Base-by-base conservation (phyloP, 257 asterid genomes). In the Plantago elongata region DNA sequence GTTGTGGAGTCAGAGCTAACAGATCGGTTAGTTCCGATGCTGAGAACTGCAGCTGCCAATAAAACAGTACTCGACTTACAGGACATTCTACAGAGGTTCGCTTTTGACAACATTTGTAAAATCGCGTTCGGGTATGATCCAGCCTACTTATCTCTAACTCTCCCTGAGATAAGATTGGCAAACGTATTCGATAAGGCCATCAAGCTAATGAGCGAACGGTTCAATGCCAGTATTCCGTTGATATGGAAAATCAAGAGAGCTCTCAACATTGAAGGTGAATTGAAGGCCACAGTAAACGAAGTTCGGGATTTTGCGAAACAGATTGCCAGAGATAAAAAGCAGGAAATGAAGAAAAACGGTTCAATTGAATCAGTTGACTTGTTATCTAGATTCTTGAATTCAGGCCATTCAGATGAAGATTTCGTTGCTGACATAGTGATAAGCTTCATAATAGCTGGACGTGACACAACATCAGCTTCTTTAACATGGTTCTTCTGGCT, bases 51-150 rank as follows among this genome's bases (percentile, higher is more conserved):
- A 13, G 61, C 61, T 29, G 61, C n/a, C 5, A 5, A 37, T 5
- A 30, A 34, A 56, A 56, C 61, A 6, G 61, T 56, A 12, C 45
- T 56, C 29, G 61, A 56, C 29, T 56, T 56, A 22, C 61, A 56
- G 16, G 61, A 54, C 16, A 54, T 54, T 3, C 13, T 54, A 9
- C 60, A 54, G 17, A 34, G 61, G 61, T 57, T 57, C 34, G 47
- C 61, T 30, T 57, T 57, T 9, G 61, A 57, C 29, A 57, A 57
- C 46, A 34, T 57, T 57, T 57, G 61, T 11, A 37, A 29, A 11
- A 57, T 57, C 16, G 61, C 61, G 7, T 57, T 57, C 7, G 61
- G 61, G 3, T 57, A 57, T 10, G 61, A 57, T 57, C 61, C 61
- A 13, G 61, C 42, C 3, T 57, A 57, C 61, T 37, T 57, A 16